Evolutionary conservation across 73 alveolate genomes (phyloP).

Genomic region (Uronychia binucleata): DNA sequence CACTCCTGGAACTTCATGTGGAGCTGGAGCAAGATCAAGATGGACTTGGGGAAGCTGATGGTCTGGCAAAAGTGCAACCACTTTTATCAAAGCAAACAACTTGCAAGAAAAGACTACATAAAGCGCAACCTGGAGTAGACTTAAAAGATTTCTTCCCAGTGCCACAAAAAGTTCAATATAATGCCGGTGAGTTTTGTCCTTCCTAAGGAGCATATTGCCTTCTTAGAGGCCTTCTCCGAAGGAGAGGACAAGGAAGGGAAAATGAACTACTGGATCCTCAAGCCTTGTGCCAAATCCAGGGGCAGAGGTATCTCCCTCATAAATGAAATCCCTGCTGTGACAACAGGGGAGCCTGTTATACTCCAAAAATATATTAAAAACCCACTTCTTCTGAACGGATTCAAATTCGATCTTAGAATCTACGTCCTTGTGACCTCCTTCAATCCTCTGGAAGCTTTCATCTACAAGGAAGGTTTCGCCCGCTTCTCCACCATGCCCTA

Average conservation of each 20-base stretch:
- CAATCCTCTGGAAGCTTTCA: slow-evolving; percentile 96
- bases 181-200: slow-evolving; percentile 93
- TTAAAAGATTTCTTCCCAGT: slow-evolving; percentile 74
- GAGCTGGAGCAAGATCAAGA: slow-evolving; percentile 96
- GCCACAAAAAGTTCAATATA: slow-evolving; percentile 80
- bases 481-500: slow-evolving; percentile 94
- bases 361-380: slow-evolving; percentile 90
- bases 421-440: slow-evolving; percentile 93
- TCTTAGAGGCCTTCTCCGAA: slow-evolving; percentile 57
- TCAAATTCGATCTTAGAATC: slow-evolving; percentile 97
- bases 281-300: slow-evolving; percentile 93
- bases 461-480: slow-evolving; percentile 98
- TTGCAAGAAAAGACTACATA: slow-evolving; percentile 93
- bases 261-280: slow-evolving; percentile 88
- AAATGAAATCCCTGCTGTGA: slow-evolving; percentile 90
- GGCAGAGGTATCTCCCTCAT: slow-evolving; percentile 97
- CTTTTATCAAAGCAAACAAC: slow-evolving; percentile 86
- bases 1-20: slow-evolving; percentile 96
- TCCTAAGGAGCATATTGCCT: slow-evolving; percentile 89
- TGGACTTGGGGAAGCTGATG: slow-evolving; percentile 89
- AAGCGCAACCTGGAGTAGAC: slow-evolving; percentile 90
- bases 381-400: slow-evolving; percentile 96
- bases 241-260: slow-evolving; percentile 69
- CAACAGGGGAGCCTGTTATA: slow-evolving; percentile 94
- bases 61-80: slow-evolving; percentile 96